These are phyloP conservation scores for Purpureocillium takamizusanense DNA, from an alignment of 2,329 filamentous ascomycete genomes.

Conservation along the genomic window DNA sequence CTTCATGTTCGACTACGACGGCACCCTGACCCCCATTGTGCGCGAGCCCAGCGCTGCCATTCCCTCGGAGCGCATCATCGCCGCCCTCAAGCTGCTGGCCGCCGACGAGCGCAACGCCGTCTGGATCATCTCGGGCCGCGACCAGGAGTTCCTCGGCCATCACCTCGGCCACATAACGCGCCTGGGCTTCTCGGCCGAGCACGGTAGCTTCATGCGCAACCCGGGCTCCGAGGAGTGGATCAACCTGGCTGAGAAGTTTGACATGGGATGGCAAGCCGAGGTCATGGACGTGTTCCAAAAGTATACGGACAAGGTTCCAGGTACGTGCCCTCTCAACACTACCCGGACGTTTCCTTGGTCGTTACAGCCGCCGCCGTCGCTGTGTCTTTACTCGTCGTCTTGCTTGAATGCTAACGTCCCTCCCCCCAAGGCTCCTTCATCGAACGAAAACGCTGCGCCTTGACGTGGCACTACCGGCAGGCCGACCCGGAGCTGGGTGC, in stretches of 20 bases:
- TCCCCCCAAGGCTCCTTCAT: slow-evolving; percentile 92
- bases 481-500: slow-evolving; percentile 79
- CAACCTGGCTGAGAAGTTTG: slow-evolving; percentile 74
- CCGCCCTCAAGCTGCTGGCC: slow-evolving; percentile 69
- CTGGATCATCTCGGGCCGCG: slow-evolving; percentile 97
- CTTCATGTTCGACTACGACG: slow-evolving; percentile 99
- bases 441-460: slow-evolving; percentile 84
- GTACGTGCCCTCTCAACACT: slow-evolving; percentile 32
- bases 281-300: slow-evolving; percentile 78
- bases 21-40: slow-evolving; percentile 91
- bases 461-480: slow-evolving; percentile 95
- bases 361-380: no score
- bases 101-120: slow-evolving; percentile 75
- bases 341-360: rapidly evolving
- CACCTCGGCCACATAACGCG: slow-evolving; percentile 86
- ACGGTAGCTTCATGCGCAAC: slow-evolving; percentile 87
- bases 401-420: no score
- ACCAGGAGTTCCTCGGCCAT: slow-evolving; percentile 82
- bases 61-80: slow-evolving; percentile 74
- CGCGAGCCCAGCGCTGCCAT: slow-evolving; percentile 83
- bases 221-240: slow-evolving; percentile 73
- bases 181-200: slow-evolving; percentile 91
- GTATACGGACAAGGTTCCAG: slow-evolving; percentile 79
- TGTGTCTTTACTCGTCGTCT: no score
- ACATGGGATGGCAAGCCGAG: slow-evolving; percentile 89